These are phyloP conservation scores for Aegilops sharonensis DNA, from an alignment of 176 grass and related monocot species.

Conservation along the genomic window DNA sequence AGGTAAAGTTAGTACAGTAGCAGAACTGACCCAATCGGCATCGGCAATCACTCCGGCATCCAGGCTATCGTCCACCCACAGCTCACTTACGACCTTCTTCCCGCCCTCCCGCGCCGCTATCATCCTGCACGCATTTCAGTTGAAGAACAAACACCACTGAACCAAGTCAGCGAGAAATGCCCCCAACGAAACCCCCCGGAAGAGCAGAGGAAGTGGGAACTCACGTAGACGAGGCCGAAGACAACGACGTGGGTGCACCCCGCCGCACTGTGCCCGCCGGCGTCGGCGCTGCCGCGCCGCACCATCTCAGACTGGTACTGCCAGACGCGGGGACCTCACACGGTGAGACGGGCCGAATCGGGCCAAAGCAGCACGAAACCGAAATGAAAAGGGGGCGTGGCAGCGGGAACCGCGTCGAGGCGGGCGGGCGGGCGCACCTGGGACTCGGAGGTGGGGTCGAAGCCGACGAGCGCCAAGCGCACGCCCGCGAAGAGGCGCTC, in stretches of 20 bases:
- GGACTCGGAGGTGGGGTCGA: constrained; percentile 63
- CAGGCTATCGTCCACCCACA: constrained; percentile 72
- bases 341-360: not conserved
- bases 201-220: not conserved
- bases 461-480: constrained; percentile 64
- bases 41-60: constrained; percentile 47
- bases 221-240: constrained; percentile 57
- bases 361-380: not conserved
- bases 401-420: not conserved
- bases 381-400: not conserved
- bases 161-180: not conserved
- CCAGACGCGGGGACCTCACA: not conserved
- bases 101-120: constrained; percentile 58
- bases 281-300: constrained; percentile 53
- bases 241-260: constrained; percentile 75
- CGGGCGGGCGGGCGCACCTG: constrained; percentile 38
- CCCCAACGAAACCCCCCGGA: not conserved
- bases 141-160: not conserved
- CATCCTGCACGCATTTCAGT: constrained; percentile 41
- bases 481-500: constrained; percentile 60
- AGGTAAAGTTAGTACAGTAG: too few species aligned
- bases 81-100: constrained; percentile 71
- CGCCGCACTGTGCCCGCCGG: constrained; percentile 20
- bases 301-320: constrained; percentile 64
- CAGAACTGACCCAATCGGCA: constrained; percentile 53